These are phyloP conservation scores for Vararia minispora DNA, from an alignment of 768 basidiomycete species.

Conservation along the genomic window DNA sequence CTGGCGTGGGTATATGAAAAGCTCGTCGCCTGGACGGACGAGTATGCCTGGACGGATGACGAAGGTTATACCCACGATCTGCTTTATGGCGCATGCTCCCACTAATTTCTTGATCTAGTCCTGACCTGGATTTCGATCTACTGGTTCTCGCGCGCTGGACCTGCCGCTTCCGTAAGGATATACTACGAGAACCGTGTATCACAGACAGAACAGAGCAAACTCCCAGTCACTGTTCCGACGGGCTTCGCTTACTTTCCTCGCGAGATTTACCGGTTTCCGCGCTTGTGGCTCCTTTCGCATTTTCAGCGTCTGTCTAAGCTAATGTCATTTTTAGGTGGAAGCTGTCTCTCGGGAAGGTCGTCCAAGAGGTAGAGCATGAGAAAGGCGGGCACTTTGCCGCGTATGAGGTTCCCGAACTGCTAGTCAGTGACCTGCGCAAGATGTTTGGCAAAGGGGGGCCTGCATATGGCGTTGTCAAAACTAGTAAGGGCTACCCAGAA, in stretches of 20 bases:
- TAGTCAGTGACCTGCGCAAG: slow-evolving; percentile 38
- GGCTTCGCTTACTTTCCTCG: slow-evolving; percentile 44
- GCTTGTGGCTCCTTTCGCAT: slow-evolving; percentile 23
- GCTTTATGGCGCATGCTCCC: not conserved
- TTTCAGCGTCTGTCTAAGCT: not conserved
- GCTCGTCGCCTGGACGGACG: slow-evolving; percentile 23
- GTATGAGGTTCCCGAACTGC: slow-evolving; percentile 33
- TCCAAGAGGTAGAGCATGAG: slow-evolving; percentile 37
- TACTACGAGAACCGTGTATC: slow-evolving; percentile 35
- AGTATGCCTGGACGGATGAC: slow-evolving; percentile 43
- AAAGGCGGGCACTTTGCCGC: slow-evolving; percentile 52
- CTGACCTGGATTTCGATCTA: slow-evolving; percentile 51
- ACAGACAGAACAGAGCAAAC: not conserved
- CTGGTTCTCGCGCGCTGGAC: slow-evolving; percentile 47
- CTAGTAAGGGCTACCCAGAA: slow-evolving; percentile 34
- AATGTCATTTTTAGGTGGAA: slow-evolving; percentile 13
- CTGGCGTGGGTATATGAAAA: slow-evolving; percentile 25
- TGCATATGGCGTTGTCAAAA: slow-evolving; percentile 35
- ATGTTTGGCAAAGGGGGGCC: slow-evolving; percentile 47
- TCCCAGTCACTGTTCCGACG: slow-evolving; percentile 26
- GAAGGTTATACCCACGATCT: slow-evolving; percentile 25
- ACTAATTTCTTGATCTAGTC: slow-evolving; percentile 24
- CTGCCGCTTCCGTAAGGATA: slow-evolving; percentile 44
- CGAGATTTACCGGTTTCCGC: slow-evolving; percentile 28
- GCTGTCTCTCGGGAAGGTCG: slow-evolving; percentile 34